Percentiles rank a stretch among this genome's conserved stretches.
These are phyloP conservation scores for Backusella mclennaniae DNA, from an alignment of 192 early-diverging fungal species.

Conservation along the genomic window DNA sequence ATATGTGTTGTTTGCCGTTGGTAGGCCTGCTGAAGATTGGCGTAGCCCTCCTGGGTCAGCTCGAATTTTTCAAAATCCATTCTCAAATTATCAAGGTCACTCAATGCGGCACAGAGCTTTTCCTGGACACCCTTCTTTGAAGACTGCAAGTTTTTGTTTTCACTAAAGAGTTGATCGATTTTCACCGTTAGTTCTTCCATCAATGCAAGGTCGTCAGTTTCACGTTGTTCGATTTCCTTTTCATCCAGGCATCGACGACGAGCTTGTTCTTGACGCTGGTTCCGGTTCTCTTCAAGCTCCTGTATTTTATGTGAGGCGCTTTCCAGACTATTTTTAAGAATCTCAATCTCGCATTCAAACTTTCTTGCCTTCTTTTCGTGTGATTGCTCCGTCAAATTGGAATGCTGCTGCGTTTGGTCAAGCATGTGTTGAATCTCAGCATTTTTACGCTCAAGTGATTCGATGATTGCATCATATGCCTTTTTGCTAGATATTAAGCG, in stretches of 20 bases:
- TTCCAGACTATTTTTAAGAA: conserved; percentile 16
- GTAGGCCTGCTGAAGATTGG: conserved; percentile 26
- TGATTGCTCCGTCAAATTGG: not conserved
- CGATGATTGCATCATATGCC: conserved; percentile 17
- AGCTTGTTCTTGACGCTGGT: not conserved
- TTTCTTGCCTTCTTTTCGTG: conserved; percentile 22
- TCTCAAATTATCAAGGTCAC: not conserved
- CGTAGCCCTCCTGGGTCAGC: conserved; percentile 27
- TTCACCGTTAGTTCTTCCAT: conserved; percentile 1
- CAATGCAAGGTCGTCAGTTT: conserved; percentile 14
- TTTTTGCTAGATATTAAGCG: conserved; percentile 16
- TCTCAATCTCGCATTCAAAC: conserved; percentile 26
- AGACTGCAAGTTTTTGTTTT: conserved; percentile 5
- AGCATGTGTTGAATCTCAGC: conserved; percentile 23
- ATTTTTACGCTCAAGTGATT: conserved; percentile 32
- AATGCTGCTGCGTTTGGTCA: conserved; percentile 18
- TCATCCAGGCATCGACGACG: not conserved
- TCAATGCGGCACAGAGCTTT: not conserved
- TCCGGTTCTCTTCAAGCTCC: conserved; percentile 31
- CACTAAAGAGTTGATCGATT: not conserved
- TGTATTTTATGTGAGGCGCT: conserved; percentile 27
- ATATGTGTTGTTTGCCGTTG: conserved; percentile 32
- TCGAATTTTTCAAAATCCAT: conserved; percentile 20
- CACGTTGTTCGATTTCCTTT: not conserved
- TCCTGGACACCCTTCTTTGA: conserved; percentile 15